phyloP scores from a whole-genome alignment of 371 early-diverging fungal species.

The Mucor circinelloides region DNA sequence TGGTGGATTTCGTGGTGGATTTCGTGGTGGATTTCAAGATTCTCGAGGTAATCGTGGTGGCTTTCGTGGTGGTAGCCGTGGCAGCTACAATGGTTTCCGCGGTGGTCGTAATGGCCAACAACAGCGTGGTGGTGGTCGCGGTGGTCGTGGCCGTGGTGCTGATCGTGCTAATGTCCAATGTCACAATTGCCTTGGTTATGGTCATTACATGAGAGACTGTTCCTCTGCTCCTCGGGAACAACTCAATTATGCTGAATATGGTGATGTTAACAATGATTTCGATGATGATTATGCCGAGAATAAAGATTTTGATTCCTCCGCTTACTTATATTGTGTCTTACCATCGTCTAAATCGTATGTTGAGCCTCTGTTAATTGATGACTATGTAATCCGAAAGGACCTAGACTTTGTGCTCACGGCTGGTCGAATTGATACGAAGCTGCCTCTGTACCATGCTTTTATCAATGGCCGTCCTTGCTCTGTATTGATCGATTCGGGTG shows the following conservation, averaged over 20 bases:
- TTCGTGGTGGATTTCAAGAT: not conserved
- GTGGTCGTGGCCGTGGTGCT: too few species aligned
- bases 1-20: not conserved
- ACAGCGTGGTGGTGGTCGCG: too few species aligned
- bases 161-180: too few species aligned
- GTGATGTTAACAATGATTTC: not conserved
- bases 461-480: not conserved
- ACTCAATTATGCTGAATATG: not conserved
- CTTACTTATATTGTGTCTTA: not conserved
- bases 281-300: not conserved
- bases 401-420: not conserved
- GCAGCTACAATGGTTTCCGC: too few species aligned
- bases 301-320: not conserved
- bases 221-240: not conserved
- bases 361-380: not conserved
- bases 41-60: not conserved
- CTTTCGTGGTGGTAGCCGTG: not conserved
- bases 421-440: not conserved
- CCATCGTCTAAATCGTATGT: not conserved
- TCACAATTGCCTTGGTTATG: not conserved
- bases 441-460: not conserved
- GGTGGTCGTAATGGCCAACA: too few species aligned
- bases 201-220: not conserved
- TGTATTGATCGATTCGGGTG: conserved; percentile 4
- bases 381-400: not conserved